Conservation (phyloP, 1,284 basidiomycete genomes). For the Agroathelia rolfsii region DNA sequence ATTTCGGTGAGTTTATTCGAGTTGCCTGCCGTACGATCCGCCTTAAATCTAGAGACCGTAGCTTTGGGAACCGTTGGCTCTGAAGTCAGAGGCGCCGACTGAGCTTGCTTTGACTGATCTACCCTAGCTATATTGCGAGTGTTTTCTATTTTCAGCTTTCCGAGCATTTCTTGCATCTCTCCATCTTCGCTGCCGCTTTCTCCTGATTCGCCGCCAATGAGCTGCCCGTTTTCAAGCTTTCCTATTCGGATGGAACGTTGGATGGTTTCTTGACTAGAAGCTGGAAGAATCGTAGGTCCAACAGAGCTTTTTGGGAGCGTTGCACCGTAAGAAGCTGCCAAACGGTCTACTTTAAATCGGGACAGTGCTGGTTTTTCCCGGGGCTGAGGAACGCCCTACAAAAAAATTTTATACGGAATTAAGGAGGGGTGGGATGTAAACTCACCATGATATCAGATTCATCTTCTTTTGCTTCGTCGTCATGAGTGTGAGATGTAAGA, state of each 20-base stretch:
- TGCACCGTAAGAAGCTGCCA: slow-evolving; percentile 34
- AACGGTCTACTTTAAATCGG: slow-evolving; percentile 48
- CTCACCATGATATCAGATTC: slow-evolving; percentile 37
- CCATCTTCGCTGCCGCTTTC: slow-evolving; percentile 53
- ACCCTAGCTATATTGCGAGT: too few relatives aligned
- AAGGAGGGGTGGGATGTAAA: slow-evolving; percentile 5
- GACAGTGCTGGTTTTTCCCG: slow-evolving; percentile 43
- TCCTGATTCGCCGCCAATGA: slow-evolving; percentile 42
- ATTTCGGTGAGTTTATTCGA: slow-evolving; percentile 26
- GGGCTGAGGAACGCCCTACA: slow-evolving; percentile 29
- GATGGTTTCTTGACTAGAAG: slow-evolving; percentile 38
- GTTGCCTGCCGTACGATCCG: slow-evolving; percentile 36
- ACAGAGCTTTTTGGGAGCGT: slow-evolving; percentile 27
- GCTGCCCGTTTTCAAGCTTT: slow-evolving; percentile 43
- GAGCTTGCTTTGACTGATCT: too few relatives aligned
- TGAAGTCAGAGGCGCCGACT: not conserved
- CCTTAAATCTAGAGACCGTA: slow-evolving; percentile 52
- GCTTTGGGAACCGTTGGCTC: slow-evolving; percentile 27
- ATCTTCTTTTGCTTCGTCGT: slow-evolving; percentile 26
- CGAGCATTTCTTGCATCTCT: slow-evolving; percentile 40
- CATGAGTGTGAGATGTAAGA: slow-evolving; percentile 37
- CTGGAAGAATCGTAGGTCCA: slow-evolving; percentile 40
- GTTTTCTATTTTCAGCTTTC: slow-evolving; percentile 47
- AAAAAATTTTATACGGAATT: slow-evolving; percentile 1
- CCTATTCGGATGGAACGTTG: slow-evolving; percentile 51